Evolutionary conservation across 768 basidiomycete species (phyloP).

Genomic region (Boletellus ananas): DNA sequence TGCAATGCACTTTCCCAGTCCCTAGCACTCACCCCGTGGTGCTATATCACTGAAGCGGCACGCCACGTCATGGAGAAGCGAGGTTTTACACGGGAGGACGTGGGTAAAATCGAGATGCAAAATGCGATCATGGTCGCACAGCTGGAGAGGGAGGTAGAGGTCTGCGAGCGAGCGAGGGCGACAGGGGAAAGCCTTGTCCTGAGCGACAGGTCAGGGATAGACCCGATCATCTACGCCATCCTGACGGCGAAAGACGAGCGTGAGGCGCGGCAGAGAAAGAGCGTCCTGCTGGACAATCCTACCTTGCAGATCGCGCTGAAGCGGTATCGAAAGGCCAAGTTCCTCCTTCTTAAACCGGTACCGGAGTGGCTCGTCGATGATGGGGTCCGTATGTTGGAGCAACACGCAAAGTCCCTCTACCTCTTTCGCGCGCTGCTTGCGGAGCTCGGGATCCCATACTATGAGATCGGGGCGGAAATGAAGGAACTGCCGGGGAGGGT

Average conservation of each 20-base stretch:
- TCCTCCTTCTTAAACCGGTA: constrained; percentile 55
- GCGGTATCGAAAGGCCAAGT: constrained; percentile 43
- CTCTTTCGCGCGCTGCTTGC: constrained; percentile 39
- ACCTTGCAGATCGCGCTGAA: constrained; percentile 42
- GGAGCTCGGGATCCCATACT: constrained; percentile 42
- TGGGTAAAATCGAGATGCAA: constrained; percentile 57
- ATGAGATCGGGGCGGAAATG: constrained; percentile 44
- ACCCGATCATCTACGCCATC: constrained; percentile 60
- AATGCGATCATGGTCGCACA: constrained; percentile 58
- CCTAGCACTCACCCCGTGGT: constrained; percentile 35
- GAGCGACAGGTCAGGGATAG: constrained; percentile 63
- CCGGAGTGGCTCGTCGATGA: constrained; percentile 61
- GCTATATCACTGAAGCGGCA: constrained; percentile 59
- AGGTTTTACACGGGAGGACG: constrained; percentile 52
- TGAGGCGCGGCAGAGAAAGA: constrained; percentile 35
- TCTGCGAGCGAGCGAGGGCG: constrained; percentile 9
- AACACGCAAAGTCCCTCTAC: constrained; percentile 39
- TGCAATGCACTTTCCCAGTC: constrained; percentile 48
- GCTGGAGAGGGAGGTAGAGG: constrained; percentile 39
- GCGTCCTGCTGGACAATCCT: constrained; percentile 32
- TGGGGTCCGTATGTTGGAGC: constrained; percentile 54
- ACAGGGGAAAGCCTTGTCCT: constrained; percentile 35
- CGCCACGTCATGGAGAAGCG: constrained; percentile 49
- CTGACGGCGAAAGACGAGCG: constrained; percentile 39
- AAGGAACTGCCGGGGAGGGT: constrained; percentile 34